A percentile compares a stretch with the other conserved stretches of the same genome.
Conservation (phyloP, 2,329 filamentous ascomycete genomes). For the Fusarium chlamydosporum region DNA sequence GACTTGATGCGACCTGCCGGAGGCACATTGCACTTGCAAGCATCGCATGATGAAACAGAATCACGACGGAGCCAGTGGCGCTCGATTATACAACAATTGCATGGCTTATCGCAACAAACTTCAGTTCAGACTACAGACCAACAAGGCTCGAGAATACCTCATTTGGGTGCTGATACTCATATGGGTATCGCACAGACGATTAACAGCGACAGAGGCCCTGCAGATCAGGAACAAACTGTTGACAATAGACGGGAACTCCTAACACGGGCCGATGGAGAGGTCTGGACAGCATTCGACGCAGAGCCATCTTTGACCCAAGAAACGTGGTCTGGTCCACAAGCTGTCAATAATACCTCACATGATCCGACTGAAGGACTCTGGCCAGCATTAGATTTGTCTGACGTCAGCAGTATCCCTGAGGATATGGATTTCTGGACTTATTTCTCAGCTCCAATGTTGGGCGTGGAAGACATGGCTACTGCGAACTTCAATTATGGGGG, state of each 20-base stretch:
- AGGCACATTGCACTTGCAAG: rapidly evolving
- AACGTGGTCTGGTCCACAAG: neutral
- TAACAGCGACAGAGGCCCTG: too few relatives aligned
- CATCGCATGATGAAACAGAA: neutral
- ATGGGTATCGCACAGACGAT: rapidly evolving
- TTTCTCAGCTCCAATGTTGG: constrained; percentile 17
- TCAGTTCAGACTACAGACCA: rapidly evolving
- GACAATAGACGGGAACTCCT: neutral
- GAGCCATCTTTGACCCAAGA: neutral
- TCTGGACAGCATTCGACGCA: neutral
- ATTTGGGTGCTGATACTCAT: rapidly evolving
- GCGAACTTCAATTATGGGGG: neutral
- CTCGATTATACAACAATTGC: constrained; percentile 14
- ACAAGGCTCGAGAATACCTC: rapidly evolving
- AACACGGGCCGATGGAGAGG: neutral
- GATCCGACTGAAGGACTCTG: neutral
- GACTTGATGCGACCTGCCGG: neutral
- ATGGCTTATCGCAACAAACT: neutral
- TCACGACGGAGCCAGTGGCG: neutral
- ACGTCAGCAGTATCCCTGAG: neutral
- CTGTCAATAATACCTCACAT: neutral
- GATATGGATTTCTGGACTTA: constrained; percentile 22
- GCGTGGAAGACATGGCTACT: neutral
- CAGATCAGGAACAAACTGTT: neutral
- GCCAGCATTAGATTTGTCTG: constrained; percentile 12